Evolutionary conservation across 148 eudicot species (phyloP).

Genomic region (Diospyros kaki): DNA sequence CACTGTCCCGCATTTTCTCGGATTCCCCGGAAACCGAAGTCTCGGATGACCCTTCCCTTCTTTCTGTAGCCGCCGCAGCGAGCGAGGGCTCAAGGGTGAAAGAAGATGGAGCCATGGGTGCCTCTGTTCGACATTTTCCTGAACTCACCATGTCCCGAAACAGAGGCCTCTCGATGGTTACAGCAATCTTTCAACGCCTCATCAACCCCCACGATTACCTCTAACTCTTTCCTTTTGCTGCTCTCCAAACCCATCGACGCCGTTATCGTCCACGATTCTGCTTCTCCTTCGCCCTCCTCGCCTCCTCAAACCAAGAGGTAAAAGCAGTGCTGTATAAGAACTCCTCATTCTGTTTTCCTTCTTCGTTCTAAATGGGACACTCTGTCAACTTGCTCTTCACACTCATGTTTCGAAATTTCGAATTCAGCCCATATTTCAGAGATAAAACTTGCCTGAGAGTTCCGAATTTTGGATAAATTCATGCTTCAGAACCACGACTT

Average conservation of each 20-base stretch:
- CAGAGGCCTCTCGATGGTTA: conserved; percentile 46
- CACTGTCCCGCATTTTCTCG: neutral
- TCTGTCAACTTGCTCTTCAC: no score
- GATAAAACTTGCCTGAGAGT: no score
- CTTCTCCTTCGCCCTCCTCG: conserved; percentile 17
- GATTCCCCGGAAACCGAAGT: no score
- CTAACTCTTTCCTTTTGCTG: conserved; percentile 42
- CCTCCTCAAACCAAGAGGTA: conserved; percentile 22
- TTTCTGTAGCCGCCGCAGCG: neutral
- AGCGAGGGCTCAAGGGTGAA: neutral
- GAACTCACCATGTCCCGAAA: conserved; percentile 45
- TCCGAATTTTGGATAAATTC: no score
- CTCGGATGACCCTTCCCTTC: neutral
- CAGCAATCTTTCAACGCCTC: conserved; percentile 34
- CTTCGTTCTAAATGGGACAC: no score
- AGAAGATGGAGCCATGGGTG: conserved; percentile 44
- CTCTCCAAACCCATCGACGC: conserved; percentile 26
- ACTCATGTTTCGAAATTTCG: no score
- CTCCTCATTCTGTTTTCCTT: no score
- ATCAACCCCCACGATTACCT: conserved; percentile 24
- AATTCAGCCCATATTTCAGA: no score
- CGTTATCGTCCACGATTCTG: conserved; percentile 10
- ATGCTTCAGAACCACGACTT: no score
- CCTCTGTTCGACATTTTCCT: conserved; percentile 40
- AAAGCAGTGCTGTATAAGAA: neutral